Conservation (phyloP, 345 rosid genomes). For the Melaleuca quinquenervia region DNA sequence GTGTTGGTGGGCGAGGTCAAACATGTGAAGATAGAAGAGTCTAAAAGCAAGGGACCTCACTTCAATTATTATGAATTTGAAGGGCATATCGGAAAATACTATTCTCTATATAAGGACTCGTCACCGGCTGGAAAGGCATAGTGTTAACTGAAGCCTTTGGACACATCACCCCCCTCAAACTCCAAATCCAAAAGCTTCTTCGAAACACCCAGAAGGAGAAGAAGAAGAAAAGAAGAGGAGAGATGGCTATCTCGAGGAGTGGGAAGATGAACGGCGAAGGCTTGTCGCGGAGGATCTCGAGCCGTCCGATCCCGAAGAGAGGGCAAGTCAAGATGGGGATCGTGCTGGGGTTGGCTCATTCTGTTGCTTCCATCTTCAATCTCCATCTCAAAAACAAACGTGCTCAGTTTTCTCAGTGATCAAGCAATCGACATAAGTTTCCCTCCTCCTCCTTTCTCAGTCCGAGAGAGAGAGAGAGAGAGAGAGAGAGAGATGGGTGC, state of each 20-base stretch:
- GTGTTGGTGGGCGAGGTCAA: neutral
- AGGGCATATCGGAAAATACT: neutral
- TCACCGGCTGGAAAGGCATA: too few species aligned
- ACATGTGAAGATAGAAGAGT: neutral
- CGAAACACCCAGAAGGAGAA: too few species aligned
- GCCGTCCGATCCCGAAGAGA: conserved; percentile 71
- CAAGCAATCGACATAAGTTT: neutral
- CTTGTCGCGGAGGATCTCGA: conserved; percentile 8
- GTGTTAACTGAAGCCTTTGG: too few species aligned
- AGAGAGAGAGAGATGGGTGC: neutral
- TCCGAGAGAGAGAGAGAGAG: fast-evolving
- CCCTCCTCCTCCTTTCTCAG: neutral
- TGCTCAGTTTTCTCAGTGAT: neutral
- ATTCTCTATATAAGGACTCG: neutral
- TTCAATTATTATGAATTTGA: neutral
- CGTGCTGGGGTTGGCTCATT: conserved; percentile 39
- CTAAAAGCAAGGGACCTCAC: neutral
- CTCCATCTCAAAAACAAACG: neutral
- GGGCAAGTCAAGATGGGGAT: conserved; percentile 69
- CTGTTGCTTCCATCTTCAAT: conserved; percentile 49
- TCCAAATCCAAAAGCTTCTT: too few species aligned
- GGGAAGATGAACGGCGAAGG: conserved; percentile 5
- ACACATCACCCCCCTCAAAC: too few species aligned
- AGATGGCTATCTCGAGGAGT: conserved; percentile 27
- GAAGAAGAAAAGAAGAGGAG: neutral